Base-by-base conservation (phyloP, 106 monocot species). In the Acanthochlamys bracteata region DNA sequence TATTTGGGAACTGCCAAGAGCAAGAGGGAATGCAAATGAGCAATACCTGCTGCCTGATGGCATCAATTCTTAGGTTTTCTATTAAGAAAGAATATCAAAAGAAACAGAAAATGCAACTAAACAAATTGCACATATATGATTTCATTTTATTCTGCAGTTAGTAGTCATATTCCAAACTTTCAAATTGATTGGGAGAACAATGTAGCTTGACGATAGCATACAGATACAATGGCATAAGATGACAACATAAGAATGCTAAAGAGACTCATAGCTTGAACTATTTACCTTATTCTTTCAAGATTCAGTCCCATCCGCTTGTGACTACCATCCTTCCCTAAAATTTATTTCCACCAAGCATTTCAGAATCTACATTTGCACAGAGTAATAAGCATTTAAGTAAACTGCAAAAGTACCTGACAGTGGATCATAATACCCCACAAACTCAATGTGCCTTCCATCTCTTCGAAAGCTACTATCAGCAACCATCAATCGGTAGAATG, bases 201-300 rank as follows among this genome's bases (percentile, higher is more conserved):
- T 33, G 1, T 3, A 33, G 6, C 33, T 1, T 33, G 33, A 33
- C 6, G 33, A 6, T 33, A 33, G 33, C 33, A 33, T 13, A 51
- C 4, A 51, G n/a, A 51, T 4, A 51, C 8, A 51, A 51, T 8
- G 13, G 51, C 13, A 15, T 15, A 51, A 4, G n/a, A 51, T 51
- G 13, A 51, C 51, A 51, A 51, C n/a, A 13, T 51, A 4, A 51
- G n/a, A 51, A 51, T 19, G 13, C 13, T 13, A 51, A 19, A 51
- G 2, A 19, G 51, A 15, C 51, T 1, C 13, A 8, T 15, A 51
- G n/a, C n/a, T 51, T 51, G 51, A 26, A 41, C 22, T 17, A 68
- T 73, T 73, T 51, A 78, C 78, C 69, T 78, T 20, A 73, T 73
- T 73, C 73, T 68, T 66, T 73, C 73, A 19, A 73, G 71, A 42